Percentiles rank a stretch among this genome's conserved stretches.
Conservation (phyloP, 257 asterid species). For the Fraxinus americana region DNA sequence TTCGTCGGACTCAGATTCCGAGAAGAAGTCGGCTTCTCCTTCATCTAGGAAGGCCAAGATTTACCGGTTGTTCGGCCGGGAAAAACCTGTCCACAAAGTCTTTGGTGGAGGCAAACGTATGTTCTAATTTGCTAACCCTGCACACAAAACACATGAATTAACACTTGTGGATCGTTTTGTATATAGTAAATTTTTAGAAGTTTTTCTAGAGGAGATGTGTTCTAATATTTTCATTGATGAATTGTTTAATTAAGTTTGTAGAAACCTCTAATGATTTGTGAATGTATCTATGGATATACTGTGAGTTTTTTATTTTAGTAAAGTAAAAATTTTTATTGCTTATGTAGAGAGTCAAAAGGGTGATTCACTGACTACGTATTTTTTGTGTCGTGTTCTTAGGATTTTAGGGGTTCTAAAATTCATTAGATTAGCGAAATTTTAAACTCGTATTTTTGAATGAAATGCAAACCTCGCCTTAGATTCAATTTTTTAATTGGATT, state of each 20-base stretch:
- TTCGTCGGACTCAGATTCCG: slow-evolving; percentile 61
- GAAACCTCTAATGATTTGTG: not conserved
- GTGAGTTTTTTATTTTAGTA: not conserved
- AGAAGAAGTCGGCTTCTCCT: slow-evolving; percentile 40
- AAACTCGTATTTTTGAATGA: not conserved
- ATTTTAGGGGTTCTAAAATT: too few relatives aligned
- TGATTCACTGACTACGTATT: not conserved
- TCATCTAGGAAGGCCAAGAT: slow-evolving; percentile 53
- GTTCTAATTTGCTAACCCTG: slow-evolving; percentile 18
- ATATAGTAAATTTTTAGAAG: not conserved
- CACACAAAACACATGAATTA: not conserved
- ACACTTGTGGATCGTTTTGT: slow-evolving; percentile 8
- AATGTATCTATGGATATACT: not conserved
- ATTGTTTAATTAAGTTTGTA: not conserved
- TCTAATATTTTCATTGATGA: not conserved
- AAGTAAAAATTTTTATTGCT: not conserved
- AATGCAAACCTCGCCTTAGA: not conserved
- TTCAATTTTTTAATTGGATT: not conserved
- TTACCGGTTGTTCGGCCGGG: slow-evolving; percentile 61
- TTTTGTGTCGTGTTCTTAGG: not conserved
- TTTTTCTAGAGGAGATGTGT: not conserved
- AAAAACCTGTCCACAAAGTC: slow-evolving; percentile 74
- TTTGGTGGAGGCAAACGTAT: slow-evolving; percentile 90
- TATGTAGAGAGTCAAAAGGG: not conserved
- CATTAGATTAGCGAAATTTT: not conserved